Conservation (phyloP, 306 rosid species). For the Vigna unguiculata region DNA sequence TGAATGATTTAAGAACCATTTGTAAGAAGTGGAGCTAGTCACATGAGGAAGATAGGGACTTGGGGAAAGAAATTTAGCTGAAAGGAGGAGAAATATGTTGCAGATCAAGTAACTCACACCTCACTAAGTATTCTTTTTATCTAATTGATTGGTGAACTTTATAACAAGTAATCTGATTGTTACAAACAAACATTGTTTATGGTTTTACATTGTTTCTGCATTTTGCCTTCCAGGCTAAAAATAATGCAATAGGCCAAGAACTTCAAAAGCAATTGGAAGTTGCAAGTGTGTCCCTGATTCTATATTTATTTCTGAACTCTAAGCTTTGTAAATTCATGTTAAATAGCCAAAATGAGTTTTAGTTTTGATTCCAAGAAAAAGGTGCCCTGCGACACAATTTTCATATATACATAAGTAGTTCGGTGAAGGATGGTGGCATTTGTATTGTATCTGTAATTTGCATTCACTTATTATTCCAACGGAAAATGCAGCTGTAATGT, state of each 20-base stretch:
- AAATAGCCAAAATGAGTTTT: conserved; percentile 7
- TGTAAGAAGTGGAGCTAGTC: conserved; percentile 32
- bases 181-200: not conserved
- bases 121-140: not conserved
- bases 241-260: conserved; percentile 81
- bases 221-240: conserved; percentile 70
- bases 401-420: not conserved
- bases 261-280: conserved; percentile 93
- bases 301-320: not conserved
- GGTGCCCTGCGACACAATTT: conserved; percentile 3
- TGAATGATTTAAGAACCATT: conserved; percentile 47
- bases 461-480: too few relatives aligned
- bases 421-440: not conserved
- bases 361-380: conserved; percentile 14
- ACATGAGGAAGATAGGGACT: conserved; percentile 53
- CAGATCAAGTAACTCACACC: conserved; percentile 18
- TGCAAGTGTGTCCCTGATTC: conserved; percentile 65
- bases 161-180: not conserved
- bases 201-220: conserved; percentile 20
- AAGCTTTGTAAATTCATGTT: not conserved
- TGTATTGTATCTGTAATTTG: not conserved
- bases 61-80: conserved; percentile 56
- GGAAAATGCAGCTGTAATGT: too few relatives aligned
- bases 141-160: conserved; percentile 14
- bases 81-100: conserved; percentile 40